Percentiles rank a stretch among this genome's conserved stretches.
phyloP scores from a whole-genome alignment of 2,329 filamentous ascomycete species.

The Diaporthe capsici region DNA sequence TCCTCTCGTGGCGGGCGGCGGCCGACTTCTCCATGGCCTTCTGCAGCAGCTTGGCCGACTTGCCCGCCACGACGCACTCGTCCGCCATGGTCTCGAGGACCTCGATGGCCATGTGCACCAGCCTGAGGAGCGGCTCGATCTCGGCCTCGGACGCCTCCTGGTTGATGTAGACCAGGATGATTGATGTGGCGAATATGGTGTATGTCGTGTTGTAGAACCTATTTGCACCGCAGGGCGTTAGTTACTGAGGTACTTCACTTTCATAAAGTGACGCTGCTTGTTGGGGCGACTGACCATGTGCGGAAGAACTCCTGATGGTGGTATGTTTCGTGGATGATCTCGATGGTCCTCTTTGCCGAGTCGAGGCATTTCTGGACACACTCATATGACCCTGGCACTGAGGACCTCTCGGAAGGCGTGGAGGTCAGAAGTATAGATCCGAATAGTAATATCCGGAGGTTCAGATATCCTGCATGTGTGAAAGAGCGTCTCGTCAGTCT shows the following conservation, averaged over 20 bases:
- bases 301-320: conserved; percentile 50
- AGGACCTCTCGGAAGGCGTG: conserved; percentile 41
- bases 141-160: conserved; percentile 44
- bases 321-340: conserved; percentile 49
- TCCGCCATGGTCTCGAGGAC: conserved; percentile 41
- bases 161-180: conserved; percentile 49
- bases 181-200: conserved; percentile 48
- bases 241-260: background rate
- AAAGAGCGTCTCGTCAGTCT: background rate
- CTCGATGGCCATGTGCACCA: conserved; percentile 45
- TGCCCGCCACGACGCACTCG: conserved; percentile 47
- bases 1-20: conserved; percentile 39
- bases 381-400: conserved; percentile 43
- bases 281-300: conserved; percentile 46
- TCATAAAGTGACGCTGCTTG: background rate
- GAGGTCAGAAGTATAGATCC: conserved; percentile 47
- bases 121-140: conserved; percentile 41
- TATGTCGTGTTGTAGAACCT: conserved; percentile 52
- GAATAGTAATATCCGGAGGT: conserved; percentile 48
- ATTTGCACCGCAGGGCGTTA: background rate
- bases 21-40: conserved; percentile 44
- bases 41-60: conserved; percentile 47
- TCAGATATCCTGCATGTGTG: conserved; percentile 45
- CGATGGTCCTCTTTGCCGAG: conserved; percentile 48
- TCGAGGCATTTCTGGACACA: conserved; percentile 46